These are phyloP conservation scores for Buddleja alternifolia DNA, from an alignment of 257 asterid genomes.

Conservation along the genomic window DNA sequence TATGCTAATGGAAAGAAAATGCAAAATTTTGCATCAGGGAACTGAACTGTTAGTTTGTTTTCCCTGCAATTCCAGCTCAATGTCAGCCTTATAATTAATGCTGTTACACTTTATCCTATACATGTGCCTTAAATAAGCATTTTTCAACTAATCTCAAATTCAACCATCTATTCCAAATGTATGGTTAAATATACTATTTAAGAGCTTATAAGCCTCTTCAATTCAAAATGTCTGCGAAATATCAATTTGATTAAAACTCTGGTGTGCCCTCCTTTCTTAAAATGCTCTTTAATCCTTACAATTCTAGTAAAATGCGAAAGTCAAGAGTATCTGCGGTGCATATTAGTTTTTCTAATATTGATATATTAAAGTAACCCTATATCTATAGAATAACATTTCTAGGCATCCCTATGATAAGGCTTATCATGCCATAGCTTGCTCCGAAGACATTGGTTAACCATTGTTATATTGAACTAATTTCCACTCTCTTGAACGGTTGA, in stretches of 20 bases:
- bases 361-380: background rate
- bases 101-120: constrained; percentile 19
- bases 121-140: constrained; percentile 22
- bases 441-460: constrained; percentile 19
- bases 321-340: constrained; percentile 1
- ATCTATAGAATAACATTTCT: background rate
- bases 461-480: background rate
- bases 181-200: background rate
- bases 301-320: background rate
- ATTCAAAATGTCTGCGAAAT: background rate
- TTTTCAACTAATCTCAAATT: constrained; percentile 14
- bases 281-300: constrained; percentile 3
- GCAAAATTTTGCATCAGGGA: background rate
- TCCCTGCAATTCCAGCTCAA: background rate
- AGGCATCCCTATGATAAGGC: constrained; percentile 1
- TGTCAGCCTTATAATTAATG: constrained; percentile 19
- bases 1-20: background rate
- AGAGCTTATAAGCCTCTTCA: background rate
- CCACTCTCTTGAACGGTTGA: background rate
- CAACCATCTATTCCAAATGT: background rate
- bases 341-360: background rate
- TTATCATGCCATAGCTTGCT: background rate
- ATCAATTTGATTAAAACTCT: constrained; percentile 15
- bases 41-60: constrained; percentile 14
- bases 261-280: background rate